Conservation (phyloP, 2,329 filamentous ascomycete genomes). For the Lecanosticta acicola region DNA sequence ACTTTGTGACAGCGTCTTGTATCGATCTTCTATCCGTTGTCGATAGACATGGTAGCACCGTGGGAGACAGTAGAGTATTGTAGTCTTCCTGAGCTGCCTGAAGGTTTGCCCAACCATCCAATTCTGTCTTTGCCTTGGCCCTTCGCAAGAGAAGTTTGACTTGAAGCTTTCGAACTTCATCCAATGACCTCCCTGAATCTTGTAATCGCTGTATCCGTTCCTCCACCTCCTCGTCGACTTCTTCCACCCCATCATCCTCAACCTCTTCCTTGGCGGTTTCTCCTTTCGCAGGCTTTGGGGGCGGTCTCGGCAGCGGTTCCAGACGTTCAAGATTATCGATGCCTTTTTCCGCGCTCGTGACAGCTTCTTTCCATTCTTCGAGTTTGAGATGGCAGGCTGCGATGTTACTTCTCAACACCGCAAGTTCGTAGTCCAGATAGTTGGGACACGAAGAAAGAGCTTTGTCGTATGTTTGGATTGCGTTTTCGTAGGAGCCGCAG, state of each 20-base stretch:
- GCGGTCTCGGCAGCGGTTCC: slow-evolving; percentile 37
- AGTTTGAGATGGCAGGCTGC: slow-evolving; percentile 83
- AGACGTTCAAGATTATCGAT: slow-evolving; percentile 67
- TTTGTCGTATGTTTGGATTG: slow-evolving; percentile 75
- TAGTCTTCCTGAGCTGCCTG: slow-evolving; percentile 79
- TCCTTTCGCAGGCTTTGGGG: slow-evolving; percentile 15
- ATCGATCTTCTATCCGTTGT: slow-evolving; percentile 63
- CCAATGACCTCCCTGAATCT: slow-evolving; percentile 39
- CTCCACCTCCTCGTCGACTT: slow-evolving; percentile 44
- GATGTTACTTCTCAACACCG: slow-evolving; percentile 82
- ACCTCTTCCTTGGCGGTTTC: slow-evolving; percentile 28
- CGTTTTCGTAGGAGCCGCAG: slow-evolving; percentile 64
- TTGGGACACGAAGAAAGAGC: slow-evolving; percentile 73
- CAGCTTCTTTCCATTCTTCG: slow-evolving; percentile 76
- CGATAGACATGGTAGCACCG: slow-evolving; percentile 55
- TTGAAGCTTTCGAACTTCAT: slow-evolving; percentile 70
- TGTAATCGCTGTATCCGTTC: slow-evolving; percentile 41
- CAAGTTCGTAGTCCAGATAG: slow-evolving; percentile 82
- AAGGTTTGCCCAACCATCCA: slow-evolving; percentile 73
- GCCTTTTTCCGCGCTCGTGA: slow-evolving; percentile 66
- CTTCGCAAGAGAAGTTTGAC: slow-evolving; percentile 78
- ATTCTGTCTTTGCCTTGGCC: slow-evolving; percentile 64
- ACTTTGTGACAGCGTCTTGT: slow-evolving; percentile 55
- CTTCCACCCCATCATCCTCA: slow-evolving; percentile 41
- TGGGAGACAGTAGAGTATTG: slow-evolving; percentile 49